phyloP scores from a whole-genome alignment of 2,329 filamentous ascomycete species.

The Metarhizium album region DNA sequence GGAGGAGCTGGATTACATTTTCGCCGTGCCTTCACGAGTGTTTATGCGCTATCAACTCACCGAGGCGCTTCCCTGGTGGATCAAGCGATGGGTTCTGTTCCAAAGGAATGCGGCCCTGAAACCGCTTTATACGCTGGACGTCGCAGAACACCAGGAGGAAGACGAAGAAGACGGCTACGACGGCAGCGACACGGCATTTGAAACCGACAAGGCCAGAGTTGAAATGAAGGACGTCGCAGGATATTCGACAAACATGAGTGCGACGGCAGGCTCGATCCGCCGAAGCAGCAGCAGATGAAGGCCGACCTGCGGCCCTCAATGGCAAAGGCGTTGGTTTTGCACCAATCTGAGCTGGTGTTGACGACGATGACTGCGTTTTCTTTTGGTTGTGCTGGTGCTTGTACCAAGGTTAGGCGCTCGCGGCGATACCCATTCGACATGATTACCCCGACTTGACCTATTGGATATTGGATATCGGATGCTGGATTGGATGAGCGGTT shows the following conservation, averaged over 20 bases:
- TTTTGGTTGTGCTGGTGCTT: too few species aligned
- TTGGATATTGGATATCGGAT: background rate
- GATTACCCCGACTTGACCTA: background rate
- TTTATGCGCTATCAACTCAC: slow-evolving; percentile 47
- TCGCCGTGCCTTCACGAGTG: slow-evolving; percentile 46
- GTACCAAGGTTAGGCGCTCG: slow-evolving; percentile 8
- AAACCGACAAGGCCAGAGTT: slow-evolving; percentile 27
- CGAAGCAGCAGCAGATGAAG: background rate
- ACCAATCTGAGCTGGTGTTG: too few species aligned
- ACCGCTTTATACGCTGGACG: slow-evolving; percentile 32
- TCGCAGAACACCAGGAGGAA: slow-evolving; percentile 20
- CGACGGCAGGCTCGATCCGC: background rate
- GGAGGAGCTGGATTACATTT: slow-evolving; percentile 48
- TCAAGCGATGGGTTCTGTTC: slow-evolving; percentile 45
- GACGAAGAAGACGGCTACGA: slow-evolving; percentile 14
- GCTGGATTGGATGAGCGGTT: background rate
- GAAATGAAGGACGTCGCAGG: slow-evolving; percentile 28
- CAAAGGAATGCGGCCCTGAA: slow-evolving; percentile 30
- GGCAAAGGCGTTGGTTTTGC: too few species aligned
- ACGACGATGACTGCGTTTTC: too few species aligned
- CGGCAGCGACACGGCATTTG: slow-evolving; percentile 20
- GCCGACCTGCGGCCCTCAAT: too few species aligned
- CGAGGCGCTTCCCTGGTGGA: slow-evolving; percentile 48
- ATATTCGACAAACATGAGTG: slow-evolving; percentile 14
- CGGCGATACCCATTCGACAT: slow-evolving; percentile 10